These are phyloP conservation scores for Aspergillus udagawae DNA, from an alignment of 2,329 filamentous ascomycete genomes.

Conservation along the genomic window DNA sequence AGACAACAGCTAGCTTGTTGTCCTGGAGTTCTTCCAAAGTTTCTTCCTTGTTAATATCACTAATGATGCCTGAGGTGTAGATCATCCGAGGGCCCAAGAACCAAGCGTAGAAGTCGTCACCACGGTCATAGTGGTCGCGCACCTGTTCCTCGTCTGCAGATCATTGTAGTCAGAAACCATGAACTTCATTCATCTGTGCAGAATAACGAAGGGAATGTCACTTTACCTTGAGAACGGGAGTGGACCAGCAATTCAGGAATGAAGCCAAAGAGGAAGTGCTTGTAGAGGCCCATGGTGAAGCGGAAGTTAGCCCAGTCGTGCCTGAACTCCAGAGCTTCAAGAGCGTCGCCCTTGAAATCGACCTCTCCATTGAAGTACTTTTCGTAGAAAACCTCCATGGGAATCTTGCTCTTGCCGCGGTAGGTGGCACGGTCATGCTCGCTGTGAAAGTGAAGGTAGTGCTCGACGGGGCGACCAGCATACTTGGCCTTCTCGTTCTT, in stretches of 20 bases:
- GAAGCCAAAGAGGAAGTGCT: slow-evolving; percentile 82
- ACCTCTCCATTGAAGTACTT: slow-evolving; percentile 97
- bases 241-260: slow-evolving; percentile 90
- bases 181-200: neutral
- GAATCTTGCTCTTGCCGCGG: slow-evolving; percentile 48
- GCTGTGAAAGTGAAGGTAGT: slow-evolving; percentile 61
- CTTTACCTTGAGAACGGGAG: slow-evolving; percentile 75
- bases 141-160: slow-evolving; percentile 88
- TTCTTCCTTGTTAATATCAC: slow-evolving; percentile 82
- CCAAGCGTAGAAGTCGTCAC: slow-evolving; percentile 98
- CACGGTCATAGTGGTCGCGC: slow-evolving; percentile 94
- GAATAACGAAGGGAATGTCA: neutral
- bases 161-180: slow-evolving; percentile 1
- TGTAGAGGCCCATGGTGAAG: slow-evolving; percentile 81
- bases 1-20: slow-evolving; percentile 93
- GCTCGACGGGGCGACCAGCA: slow-evolving; percentile 81
- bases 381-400: slow-evolving; percentile 82
- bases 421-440: slow-evolving; percentile 46
- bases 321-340: slow-evolving; percentile 87
- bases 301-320: slow-evolving; percentile 96
- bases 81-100: slow-evolving; percentile 98
- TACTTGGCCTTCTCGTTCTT: slow-evolving; percentile 88
- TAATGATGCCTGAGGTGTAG: slow-evolving; percentile 93
- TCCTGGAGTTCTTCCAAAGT: slow-evolving; percentile 92
- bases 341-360: slow-evolving; percentile 88